phyloP scores from a whole-genome alignment of 225 moss, liverwort and hornwort genomes.

The Pleurozium schreberi region DNA sequence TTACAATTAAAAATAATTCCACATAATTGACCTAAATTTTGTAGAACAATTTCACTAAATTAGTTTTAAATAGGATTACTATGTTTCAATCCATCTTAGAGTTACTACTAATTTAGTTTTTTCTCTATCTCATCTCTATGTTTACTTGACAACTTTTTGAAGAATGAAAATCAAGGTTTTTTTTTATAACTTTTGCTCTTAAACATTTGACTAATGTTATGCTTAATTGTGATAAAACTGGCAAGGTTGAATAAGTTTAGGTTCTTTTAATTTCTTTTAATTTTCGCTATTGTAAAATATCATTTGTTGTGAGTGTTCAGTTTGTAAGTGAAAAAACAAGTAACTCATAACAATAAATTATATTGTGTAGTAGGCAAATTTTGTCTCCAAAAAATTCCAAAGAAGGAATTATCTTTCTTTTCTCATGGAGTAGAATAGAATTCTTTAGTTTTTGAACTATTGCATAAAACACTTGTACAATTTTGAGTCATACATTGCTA shows the following conservation, averaged over 20 bases:
- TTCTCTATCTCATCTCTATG: accelerated
- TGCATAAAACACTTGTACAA: neutral
- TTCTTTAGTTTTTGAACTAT: neutral
- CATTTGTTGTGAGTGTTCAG: neutral
- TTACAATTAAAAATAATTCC: too few relatives aligned
- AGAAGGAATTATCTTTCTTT: neutral
- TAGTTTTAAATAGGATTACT: too few relatives aligned
- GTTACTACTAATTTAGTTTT: neutral
- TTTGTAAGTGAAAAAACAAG: neutral
- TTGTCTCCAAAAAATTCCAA: accelerated
- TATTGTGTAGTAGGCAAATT: accelerated
- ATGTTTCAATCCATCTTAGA: too few relatives aligned
- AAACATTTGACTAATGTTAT: neutral
- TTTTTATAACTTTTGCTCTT: neutral
- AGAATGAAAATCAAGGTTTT: neutral
- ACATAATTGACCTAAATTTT: too few relatives aligned
- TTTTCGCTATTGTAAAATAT: neutral
- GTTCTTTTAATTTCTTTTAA: neutral
- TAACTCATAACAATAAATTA: neutral
- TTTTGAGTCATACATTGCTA: accelerated
- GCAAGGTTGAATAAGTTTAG: neutral
- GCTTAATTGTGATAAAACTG: neutral
- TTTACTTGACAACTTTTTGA: neutral
- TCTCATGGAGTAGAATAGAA: accelerated
- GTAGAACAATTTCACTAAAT: neutral